These are phyloP conservation scores for Straminergon stramineum DNA, from an alignment of 225 moss, liverwort and hornwort genomes.

Conservation along the genomic window DNA sequence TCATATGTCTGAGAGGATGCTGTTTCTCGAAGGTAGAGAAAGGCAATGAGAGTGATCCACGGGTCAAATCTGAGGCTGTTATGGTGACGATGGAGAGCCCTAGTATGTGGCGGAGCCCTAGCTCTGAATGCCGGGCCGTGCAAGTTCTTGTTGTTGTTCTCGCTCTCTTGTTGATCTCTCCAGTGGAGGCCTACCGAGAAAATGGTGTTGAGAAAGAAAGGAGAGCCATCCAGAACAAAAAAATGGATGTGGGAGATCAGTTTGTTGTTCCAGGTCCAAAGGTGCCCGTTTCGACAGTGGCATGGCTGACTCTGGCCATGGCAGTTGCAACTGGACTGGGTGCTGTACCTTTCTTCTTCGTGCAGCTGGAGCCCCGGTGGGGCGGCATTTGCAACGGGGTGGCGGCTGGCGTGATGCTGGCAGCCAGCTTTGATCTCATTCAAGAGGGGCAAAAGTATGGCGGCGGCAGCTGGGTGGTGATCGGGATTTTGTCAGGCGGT, in stretches of 20 bases:
- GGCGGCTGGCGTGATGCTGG: constrained; percentile 92
- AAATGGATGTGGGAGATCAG: background rate
- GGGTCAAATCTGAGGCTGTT: background rate
- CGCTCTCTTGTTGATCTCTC: constrained; percentile 1
- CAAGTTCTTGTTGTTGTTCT: background rate
- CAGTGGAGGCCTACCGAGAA: constrained; percentile 7
- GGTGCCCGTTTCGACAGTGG: constrained; percentile 67
- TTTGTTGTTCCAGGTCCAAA: constrained; percentile 14
- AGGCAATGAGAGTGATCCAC: constrained; percentile 3
- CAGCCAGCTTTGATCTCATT: constrained; percentile 98
- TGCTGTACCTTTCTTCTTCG: constrained; percentile 89
- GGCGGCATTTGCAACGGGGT: constrained; percentile 95
- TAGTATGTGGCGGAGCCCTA: background rate
- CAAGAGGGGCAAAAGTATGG: constrained; percentile 90
- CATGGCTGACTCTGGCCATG: constrained; percentile 78
- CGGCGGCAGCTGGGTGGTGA: constrained; percentile 87
- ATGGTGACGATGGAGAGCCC: constrained; percentile 17
- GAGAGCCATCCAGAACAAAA: background rate
- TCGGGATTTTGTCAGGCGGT: constrained; percentile 76
- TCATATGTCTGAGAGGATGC: constrained; percentile 8
- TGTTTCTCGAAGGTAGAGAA: background rate
- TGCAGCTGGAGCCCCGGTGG: constrained; percentile 74
- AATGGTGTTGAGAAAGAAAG: background rate
- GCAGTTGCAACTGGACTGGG: constrained; percentile 75
- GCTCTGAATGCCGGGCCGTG: background rate